phyloP scores from a whole-genome alignment of 2,329 filamentous ascomycete genomes.

The Cladosporium sp. region DNA sequence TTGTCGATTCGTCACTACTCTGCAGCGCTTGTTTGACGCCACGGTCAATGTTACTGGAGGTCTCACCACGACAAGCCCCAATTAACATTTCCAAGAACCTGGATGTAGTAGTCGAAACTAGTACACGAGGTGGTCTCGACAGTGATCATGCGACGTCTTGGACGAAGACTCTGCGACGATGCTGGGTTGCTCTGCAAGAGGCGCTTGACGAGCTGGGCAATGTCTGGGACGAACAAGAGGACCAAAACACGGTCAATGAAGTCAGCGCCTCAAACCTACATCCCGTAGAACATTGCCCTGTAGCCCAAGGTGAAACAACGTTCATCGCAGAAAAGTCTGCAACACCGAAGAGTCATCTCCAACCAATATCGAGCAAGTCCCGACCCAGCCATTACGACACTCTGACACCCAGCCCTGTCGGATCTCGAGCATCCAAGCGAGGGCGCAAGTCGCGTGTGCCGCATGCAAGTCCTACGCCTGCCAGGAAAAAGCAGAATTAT shows the following conservation, averaged over 20 bases:
- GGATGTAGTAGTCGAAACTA: no score
- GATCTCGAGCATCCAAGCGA: not conserved
- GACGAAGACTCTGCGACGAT: not conserved
- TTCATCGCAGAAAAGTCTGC: not conserved
- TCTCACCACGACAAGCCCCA: no score
- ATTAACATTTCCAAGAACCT: no score
- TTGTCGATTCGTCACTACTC: no score
- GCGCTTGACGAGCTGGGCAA: slow-evolving; percentile 1
- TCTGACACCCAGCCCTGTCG: not conserved
- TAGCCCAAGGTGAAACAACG: no score
- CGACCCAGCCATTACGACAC: not conserved
- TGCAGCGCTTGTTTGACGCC: not conserved
- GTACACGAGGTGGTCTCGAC: no score
- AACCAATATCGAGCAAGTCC: not conserved
- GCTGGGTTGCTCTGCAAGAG: slow-evolving; percentile 9
- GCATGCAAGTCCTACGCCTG: not conserved
- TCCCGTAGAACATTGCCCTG: not conserved
- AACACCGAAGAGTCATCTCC: not conserved
- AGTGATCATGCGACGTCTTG: not conserved
- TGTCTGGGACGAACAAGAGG: not conserved
- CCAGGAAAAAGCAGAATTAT: not conserved
- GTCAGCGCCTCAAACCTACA: not conserved
- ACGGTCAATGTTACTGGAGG: not conserved
- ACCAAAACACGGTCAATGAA: not conserved
- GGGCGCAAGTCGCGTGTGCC: not conserved